Conservation (phyloP, 169 alveolate genomes). For the Cryptosporidium tyzzeri region DNA sequence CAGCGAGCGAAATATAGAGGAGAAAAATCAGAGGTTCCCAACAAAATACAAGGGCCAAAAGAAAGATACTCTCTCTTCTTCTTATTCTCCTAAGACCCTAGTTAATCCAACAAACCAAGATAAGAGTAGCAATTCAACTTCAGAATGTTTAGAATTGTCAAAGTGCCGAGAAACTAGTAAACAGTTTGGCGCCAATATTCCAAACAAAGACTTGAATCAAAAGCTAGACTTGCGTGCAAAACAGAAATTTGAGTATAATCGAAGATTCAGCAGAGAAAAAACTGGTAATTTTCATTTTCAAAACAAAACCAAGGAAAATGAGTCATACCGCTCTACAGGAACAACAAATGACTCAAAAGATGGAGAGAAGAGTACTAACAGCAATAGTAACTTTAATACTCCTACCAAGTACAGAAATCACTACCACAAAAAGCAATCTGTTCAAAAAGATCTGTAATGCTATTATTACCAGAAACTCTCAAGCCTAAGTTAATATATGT, state of each 20-base stretch:
- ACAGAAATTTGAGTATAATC: slow-evolving; percentile 1
- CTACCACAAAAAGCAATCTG: background rate
- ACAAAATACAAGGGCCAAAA: background rate
- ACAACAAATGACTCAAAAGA: background rate
- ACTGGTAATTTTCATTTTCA: background rate
- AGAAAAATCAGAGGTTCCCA: background rate
- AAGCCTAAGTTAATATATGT: background rate
- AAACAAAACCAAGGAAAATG: background rate
- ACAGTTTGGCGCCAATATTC: background rate
- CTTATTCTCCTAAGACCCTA: background rate
- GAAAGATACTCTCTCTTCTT: background rate
- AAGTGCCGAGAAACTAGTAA: background rate
- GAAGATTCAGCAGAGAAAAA: background rate
- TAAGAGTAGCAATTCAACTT: background rate
- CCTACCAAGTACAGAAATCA: background rate
- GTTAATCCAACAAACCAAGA: background rate
- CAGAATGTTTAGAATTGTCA: background rate
- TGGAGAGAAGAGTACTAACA: background rate
- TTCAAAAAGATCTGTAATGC: slow-evolving; percentile 14
- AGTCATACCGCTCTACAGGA: background rate
- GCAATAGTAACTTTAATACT: background rate
- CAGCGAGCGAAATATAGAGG: background rate
- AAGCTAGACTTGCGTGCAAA: background rate
- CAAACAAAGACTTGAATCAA: background rate
- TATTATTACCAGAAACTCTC: background rate